Conservation (phyloP, 768 basidiomycete species). For the Pleurotus cornucopiae region DNA sequence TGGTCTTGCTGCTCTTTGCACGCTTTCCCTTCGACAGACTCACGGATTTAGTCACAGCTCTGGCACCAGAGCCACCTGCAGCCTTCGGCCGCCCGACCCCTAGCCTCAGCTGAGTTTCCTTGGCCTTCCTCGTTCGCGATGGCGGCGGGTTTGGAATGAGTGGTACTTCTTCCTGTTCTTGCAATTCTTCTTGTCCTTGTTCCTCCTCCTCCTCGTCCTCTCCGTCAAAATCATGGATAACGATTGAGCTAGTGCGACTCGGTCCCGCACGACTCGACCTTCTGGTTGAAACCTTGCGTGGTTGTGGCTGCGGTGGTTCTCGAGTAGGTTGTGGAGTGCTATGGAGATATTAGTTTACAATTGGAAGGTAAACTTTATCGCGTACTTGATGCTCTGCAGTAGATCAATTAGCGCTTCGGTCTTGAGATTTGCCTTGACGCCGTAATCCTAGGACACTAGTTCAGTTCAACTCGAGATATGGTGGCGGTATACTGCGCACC, state of each 20-base stretch:
- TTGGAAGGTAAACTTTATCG: constrained; percentile 10
- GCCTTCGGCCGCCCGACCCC: constrained; percentile 69
- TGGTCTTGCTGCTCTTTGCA: constrained; percentile 44
- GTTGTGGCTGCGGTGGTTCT: constrained; percentile 25
- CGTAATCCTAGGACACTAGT: constrained; percentile 53
- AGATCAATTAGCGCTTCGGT: constrained; percentile 76
- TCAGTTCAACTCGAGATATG: constrained; percentile 9
- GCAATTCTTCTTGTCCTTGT: constrained; percentile 14
- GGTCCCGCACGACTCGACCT: constrained; percentile 33
- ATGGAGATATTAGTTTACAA: constrained; percentile 17
- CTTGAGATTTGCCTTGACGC: constrained; percentile 80
- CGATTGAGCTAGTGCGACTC: constrained; percentile 36
- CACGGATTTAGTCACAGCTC: constrained; percentile 57
- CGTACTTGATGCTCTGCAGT: constrained; percentile 50
- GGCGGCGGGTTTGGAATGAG: constrained; percentile 14
- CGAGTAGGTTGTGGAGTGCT: constrained; percentile 16
- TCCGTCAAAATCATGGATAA: constrained; percentile 47
- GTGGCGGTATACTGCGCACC: constrained; percentile 27
- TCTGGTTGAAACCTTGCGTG: constrained; percentile 31
- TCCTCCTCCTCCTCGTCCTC: constrained; percentile 32
- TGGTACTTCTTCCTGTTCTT: constrained; percentile 17
- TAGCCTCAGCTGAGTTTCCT: constrained; percentile 63
- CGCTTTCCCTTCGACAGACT: constrained; percentile 47
- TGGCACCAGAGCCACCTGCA: constrained; percentile 64
- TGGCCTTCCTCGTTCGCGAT: constrained; percentile 62